Percentiles rank a stretch among this genome's conserved stretches.
phyloP scores from a whole-genome alignment of 306 rosid genomes.

The Rubus idaeus region DNA sequence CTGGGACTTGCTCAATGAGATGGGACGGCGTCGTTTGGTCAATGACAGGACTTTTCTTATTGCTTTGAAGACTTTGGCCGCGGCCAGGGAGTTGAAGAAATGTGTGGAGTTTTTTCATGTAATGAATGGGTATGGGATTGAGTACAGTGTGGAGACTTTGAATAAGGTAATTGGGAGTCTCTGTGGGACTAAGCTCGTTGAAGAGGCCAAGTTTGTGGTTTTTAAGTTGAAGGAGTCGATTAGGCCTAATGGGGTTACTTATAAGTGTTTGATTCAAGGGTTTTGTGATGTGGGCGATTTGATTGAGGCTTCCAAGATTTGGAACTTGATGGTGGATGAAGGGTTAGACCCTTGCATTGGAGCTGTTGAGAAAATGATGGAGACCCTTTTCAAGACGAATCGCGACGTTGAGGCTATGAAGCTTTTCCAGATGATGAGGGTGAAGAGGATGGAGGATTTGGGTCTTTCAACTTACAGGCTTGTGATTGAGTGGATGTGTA shows the following conservation, averaged over 20 bases:
- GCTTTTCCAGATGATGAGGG: constrained; percentile 63
- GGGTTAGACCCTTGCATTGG: constrained; percentile 57
- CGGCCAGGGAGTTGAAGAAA: constrained; percentile 62
- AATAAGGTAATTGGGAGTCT: constrained; percentile 50
- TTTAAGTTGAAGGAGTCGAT: constrained; percentile 60
- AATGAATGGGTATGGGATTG: constrained; percentile 57
- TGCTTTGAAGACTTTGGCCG: constrained; percentile 54
- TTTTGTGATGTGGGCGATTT: constrained; percentile 69
- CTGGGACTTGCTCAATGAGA: constrained; percentile 50
- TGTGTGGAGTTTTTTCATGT: constrained; percentile 68
- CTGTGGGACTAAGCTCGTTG: constrained; percentile 60
- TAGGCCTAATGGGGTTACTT: constrained; percentile 49
- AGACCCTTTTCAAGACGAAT: constrained; percentile 57
- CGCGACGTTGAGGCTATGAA: constrained; percentile 55
- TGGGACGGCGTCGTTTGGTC: constrained; percentile 48
- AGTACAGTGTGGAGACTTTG: constrained; percentile 49
- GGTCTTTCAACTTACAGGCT: constrained; percentile 57
- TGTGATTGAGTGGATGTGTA: constrained; percentile 67
- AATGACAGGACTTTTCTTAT: constrained; percentile 48
- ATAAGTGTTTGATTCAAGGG: constrained; percentile 51
- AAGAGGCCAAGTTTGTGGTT: constrained; percentile 59
- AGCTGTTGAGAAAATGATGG: constrained; percentile 69
- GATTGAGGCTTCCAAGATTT: constrained; percentile 68
- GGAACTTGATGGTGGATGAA: constrained; percentile 85
- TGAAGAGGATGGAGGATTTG: constrained; percentile 55